These are phyloP conservation scores for Pseudotsuga menziesii DNA, from an alignment of 75 land plant species.

Conservation along the genomic window DNA sequence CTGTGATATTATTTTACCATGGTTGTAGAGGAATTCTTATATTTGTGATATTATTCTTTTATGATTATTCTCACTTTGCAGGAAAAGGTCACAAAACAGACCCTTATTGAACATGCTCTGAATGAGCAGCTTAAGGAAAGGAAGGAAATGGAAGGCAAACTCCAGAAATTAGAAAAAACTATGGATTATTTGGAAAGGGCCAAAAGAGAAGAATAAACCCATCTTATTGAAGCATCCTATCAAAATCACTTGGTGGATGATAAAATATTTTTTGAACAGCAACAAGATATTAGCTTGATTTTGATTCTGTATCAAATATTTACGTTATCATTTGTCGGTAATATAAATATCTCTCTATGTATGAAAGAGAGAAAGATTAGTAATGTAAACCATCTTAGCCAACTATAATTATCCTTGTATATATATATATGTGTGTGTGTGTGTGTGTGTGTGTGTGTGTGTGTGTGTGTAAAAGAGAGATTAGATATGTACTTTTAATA, in stretches of 20 bases:
- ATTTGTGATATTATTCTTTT: not conserved
- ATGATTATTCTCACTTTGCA: constrained; percentile 3
- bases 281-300: constrained; percentile 55
- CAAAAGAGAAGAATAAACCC: constrained; percentile 90
- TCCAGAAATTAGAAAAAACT: constrained; percentile 82
- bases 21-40: not conserved
- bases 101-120: constrained; percentile 67
- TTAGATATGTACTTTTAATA: too few species aligned
- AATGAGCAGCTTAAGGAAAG: constrained; percentile 82
- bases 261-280: constrained; percentile 59
- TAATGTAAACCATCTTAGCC: too few species aligned
- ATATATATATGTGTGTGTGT: too few species aligned
- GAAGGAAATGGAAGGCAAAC: constrained; percentile 88
- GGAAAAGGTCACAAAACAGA: constrained; percentile 80
- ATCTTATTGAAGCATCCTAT: constrained; percentile 77
- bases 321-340: not conserved
- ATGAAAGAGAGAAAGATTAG: too few species aligned
- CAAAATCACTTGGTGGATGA: constrained; percentile 70
- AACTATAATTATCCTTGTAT: too few species aligned
- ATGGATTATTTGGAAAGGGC: constrained; percentile 98
- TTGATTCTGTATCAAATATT: not conserved
- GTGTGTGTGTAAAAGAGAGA: too few species aligned
- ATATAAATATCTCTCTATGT: too few species aligned
- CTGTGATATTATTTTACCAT: not conserved
- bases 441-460: too few species aligned